Evolutionary conservation across 2,329 filamentous ascomycete genomes (phyloP).

Genomic region (Zymoseptoria ardabiliae): DNA sequence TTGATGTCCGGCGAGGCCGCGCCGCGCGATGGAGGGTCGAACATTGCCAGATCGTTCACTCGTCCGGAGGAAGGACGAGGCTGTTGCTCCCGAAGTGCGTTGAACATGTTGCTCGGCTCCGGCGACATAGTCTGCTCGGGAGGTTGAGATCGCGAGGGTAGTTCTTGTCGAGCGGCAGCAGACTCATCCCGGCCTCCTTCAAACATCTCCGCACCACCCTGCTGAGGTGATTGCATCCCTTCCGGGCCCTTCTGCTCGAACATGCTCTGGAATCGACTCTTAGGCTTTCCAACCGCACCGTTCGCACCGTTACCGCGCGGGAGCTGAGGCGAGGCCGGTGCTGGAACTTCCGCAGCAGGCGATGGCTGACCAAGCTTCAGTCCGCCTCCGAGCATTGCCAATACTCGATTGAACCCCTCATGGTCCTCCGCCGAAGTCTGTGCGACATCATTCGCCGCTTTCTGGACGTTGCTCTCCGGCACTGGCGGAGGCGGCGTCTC

Average conservation of each 20-base stretch:
- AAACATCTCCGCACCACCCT: slow-evolving; percentile 10
- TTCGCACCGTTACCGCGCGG: slow-evolving; percentile 17
- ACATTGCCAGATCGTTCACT: slow-evolving; percentile 18
- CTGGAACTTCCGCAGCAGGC: slow-evolving; percentile 11
- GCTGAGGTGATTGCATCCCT: slow-evolving; percentile 22
- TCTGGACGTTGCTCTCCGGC: slow-evolving; percentile 6
- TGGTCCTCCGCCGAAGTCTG: slow-evolving; percentile 60
- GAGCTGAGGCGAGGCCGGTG: slow-evolving; percentile 20
- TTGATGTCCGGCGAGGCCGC: slow-evolving; percentile 27
- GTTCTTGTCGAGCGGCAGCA: slow-evolving; percentile 9
- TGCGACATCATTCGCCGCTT: slow-evolving; percentile 21
- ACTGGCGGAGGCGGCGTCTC: slow-evolving; percentile 14
- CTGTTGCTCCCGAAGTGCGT: slow-evolving; percentile 17
- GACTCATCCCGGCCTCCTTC: slow-evolving; percentile 10
- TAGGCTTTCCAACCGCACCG: slow-evolving; percentile 19
- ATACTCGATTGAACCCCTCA: slow-evolving; percentile 65
- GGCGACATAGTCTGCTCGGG: slow-evolving; percentile 13
- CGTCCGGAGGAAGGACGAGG: slow-evolving; percentile 18
- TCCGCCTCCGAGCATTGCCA: slow-evolving; percentile 67
- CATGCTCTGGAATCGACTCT: slow-evolving; percentile 27
- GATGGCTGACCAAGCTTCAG: slow-evolving; percentile 31
- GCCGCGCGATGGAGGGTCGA: slow-evolving; percentile 24
- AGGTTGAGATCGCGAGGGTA: slow-evolving; percentile 7
- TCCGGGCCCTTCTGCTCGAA: slow-evolving; percentile 28
- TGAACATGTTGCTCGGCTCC: slow-evolving; percentile 18